Evolutionary conservation across 805 yeast species (phyloP).

Genomic region (Saccharomycopsis vini): DNA sequence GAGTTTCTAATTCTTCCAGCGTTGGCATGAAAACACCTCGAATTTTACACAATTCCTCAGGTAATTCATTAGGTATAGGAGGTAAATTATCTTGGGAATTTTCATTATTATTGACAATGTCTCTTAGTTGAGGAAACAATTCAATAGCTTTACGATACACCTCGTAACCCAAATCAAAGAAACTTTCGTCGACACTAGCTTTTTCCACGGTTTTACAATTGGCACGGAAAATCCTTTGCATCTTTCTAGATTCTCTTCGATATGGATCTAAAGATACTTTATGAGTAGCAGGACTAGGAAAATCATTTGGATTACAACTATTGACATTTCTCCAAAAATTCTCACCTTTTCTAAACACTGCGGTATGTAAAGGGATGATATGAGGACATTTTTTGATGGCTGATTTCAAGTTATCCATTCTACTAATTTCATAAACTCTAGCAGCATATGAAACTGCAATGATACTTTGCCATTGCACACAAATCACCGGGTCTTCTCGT

Average conservation of each 20-base stretch:
- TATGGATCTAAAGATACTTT: constrained; percentile 91
- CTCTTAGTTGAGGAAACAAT: constrained; percentile 38
- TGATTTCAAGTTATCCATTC: constrained; percentile 64
- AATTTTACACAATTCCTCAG: constrained; percentile 18
- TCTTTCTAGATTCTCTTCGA: constrained; percentile 75
- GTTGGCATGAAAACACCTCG: constrained; percentile 19
- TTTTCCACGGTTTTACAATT: constrained; percentile 71
- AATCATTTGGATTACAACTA: constrained; percentile 34
- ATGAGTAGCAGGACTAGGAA: constrained; percentile 53
- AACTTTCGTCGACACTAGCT: constrained; percentile 94
- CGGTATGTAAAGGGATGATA: constrained; percentile 79
- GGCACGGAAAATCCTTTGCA: constrained; percentile 53
- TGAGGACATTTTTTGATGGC: constrained; percentile 73
- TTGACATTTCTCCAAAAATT: constrained; percentile 68
- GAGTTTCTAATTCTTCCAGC: constrained; percentile 22
- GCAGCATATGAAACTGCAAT: constrained; percentile 93
- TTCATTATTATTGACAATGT: constrained; percentile 17
- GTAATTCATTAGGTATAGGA: constrained; percentile 32
- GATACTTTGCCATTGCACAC: constrained; percentile 85
- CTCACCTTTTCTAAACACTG: constrained; percentile 85
- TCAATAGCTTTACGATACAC: constrained; percentile 37
- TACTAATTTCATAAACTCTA: constrained; percentile 64
- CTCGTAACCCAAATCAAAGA: constrained; percentile 69
- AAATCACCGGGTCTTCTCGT: constrained; percentile 74
- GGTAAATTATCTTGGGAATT: constrained; percentile 32